phyloP scores from a whole-genome alignment of 208 protist genomes.

The Trypanosoma cruzi region DNA sequence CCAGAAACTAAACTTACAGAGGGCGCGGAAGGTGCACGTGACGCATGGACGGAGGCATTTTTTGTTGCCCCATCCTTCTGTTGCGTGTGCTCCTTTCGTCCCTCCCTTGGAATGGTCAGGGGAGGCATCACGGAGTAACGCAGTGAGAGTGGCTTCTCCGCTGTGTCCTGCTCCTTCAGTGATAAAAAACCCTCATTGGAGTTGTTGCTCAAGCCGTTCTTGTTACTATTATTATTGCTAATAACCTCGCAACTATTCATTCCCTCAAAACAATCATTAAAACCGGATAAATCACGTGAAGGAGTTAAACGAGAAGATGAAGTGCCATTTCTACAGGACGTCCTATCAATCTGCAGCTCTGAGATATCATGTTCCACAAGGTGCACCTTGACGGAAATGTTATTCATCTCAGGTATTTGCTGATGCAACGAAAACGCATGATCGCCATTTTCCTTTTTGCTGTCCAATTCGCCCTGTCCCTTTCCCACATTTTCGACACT shows the following conservation, averaged over 20 bases:
- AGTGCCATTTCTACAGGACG: neutral
- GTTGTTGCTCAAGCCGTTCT: neutral
- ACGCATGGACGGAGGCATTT: neutral
- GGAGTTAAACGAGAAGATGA: neutral
- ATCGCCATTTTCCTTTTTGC: neutral
- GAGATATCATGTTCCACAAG: slow-evolving; percentile 16
- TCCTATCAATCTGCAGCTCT: slow-evolving; percentile 6
- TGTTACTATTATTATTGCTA: neutral
- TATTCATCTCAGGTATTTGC: neutral
- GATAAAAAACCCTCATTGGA: neutral
- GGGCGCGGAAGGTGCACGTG: slow-evolving; percentile 4
- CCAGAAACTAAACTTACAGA: neutral
- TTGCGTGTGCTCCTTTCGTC: neutral
- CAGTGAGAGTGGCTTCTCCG: slow-evolving; percentile 1
- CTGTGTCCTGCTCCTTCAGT: neutral
- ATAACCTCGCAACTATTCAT: neutral
- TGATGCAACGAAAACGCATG: neutral
- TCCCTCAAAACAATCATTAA: neutral
- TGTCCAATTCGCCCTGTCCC: neutral
- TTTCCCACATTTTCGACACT: neutral
- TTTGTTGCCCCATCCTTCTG: neutral
- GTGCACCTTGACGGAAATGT: neutral
- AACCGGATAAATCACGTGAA: neutral
- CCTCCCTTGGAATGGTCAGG: slow-evolving; percentile 1
- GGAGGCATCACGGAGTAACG: slow-evolving; percentile 4